Conservation (phyloP, 2,329 filamentous ascomycete genomes). For the Xylariaceae sp. region DNA sequence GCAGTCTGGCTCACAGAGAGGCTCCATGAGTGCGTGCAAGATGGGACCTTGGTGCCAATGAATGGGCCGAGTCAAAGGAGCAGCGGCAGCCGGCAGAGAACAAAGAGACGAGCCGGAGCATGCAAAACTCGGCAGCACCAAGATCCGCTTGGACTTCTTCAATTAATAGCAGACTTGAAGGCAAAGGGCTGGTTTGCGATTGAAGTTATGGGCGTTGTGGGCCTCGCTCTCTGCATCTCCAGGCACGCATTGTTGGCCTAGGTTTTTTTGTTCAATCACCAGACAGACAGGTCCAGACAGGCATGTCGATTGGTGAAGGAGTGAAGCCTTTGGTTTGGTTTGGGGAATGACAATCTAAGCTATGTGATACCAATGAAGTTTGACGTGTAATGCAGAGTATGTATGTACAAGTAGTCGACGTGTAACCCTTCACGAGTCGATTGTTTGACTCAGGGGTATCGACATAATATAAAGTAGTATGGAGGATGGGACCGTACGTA, state of each 20-base stretch:
- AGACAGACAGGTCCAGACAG: slow-evolving; percentile 26
- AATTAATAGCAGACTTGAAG: slow-evolving; percentile 61
- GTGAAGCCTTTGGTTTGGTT: slow-evolving; percentile 22
- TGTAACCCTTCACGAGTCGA: neutral
- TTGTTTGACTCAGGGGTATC: neutral
- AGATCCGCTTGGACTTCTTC: slow-evolving; percentile 75
- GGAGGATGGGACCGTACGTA: neutral
- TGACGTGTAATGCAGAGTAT: neutral
- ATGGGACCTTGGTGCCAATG: slow-evolving; percentile 56
- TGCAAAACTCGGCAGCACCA: slow-evolving; percentile 40
- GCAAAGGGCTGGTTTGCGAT: slow-evolving; percentile 61
- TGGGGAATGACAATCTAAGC: slow-evolving; percentile 19
- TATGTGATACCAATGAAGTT: slow-evolving; percentile 12
- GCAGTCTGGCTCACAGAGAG: slow-evolving; percentile 64
- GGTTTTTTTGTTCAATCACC: slow-evolving; percentile 1
- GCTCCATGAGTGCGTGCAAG: slow-evolving; percentile 61
- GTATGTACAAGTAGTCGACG: neutral
- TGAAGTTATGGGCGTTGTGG: slow-evolving; percentile 68
- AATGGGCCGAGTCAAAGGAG: slow-evolving; percentile 33
- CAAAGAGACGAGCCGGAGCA: slow-evolving; percentile 8
- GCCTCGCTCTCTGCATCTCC: slow-evolving; percentile 60
- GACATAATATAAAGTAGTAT: neutral
- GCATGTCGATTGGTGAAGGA: slow-evolving; percentile 30
- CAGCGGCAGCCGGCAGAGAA: slow-evolving; percentile 24
- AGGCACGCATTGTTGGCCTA: slow-evolving; percentile 36